Conservation (phyloP, 345 rosid genomes). For the Combretum micranthum region DNA sequence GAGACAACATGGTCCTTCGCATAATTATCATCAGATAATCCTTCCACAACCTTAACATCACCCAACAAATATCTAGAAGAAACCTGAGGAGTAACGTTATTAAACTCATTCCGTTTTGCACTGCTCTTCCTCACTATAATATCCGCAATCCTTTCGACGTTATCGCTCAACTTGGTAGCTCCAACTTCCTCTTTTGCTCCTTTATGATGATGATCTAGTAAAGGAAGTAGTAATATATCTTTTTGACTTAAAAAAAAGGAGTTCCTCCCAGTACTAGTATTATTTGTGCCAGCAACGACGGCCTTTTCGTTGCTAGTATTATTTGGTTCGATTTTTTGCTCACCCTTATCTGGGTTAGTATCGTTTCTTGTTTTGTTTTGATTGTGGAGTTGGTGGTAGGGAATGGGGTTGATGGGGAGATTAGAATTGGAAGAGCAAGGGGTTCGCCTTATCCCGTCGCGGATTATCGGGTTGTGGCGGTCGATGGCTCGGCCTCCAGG, state of each 20-base stretch:
- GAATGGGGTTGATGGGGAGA: conserved; percentile 18
- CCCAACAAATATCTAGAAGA: conserved; percentile 32
- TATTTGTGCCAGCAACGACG: too few relatives aligned
- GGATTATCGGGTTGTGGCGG: conserved; percentile 32
- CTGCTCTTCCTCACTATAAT: conserved; percentile 1
- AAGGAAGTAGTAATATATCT: too few relatives aligned
- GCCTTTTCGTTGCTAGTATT: too few relatives aligned
- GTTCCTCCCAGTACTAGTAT: background rate
- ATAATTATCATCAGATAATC: conserved; percentile 11
- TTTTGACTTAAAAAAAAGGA: background rate
- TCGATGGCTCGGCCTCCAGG: conserved; percentile 18
- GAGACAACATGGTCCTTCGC: conserved; percentile 16
- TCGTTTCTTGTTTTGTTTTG: background rate
- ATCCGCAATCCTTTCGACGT: conserved; percentile 1
- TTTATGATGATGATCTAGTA: background rate
- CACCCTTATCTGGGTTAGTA: too few relatives aligned
- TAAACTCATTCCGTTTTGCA: background rate
- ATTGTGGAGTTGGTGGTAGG: conserved; percentile 22
- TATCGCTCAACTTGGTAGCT: background rate
- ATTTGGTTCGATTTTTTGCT: too few relatives aligned
- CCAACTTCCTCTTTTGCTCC: conserved; percentile 1
- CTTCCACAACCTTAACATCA: conserved; percentile 11
- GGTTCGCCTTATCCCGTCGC: conserved; percentile 22
- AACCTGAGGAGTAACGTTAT: conserved; percentile 15
- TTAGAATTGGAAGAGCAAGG: conserved; percentile 17